Base-by-base conservation (phyloP, 345 rosid genomes). In the Microcos paniculata region DNA sequence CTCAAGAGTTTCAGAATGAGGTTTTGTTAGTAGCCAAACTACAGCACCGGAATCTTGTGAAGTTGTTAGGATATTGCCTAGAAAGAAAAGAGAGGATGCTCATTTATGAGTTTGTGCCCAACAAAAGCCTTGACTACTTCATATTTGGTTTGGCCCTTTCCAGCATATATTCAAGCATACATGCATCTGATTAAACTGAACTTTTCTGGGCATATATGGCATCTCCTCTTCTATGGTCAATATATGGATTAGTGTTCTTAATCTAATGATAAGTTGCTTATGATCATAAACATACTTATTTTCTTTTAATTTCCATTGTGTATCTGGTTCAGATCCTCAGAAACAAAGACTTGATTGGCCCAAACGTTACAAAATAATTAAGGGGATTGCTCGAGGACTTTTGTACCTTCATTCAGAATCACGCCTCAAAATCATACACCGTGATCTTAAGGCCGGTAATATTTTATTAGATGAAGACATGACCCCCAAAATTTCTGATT, bases 401-500 rank as follows among this genome's bases (percentile, higher is more conserved):
- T 26, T 78, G 1, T 84, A 84, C 55, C 82, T 84, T 11, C 84
- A 81, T 58, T 38, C 70, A 35, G 84, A 80, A 30, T 83, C 84
- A 3, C 74, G 82, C 35, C 61, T 33, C 72, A 65, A 71, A 73
- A 73, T 83, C 11, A 31, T 83, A 11, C 84, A 80, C 28, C 76
- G 84, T 58, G 82, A 83, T 71, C 76, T 83, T 28, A 73, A 73
- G 11, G 31, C 76, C 0, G 59, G 76, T 24, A 73, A 73, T 59
- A 73, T 73, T 43, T 30, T 73, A 43, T 45, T 73, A 16, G 76
- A 73, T 45, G 56, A 24, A 35, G 66, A 73, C 16, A 33, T 80
- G 84, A 80, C 75, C 21, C 80, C 82, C 38, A 83, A 78, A 75
- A 80, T 80, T 18, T 80, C 82, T 11, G 84, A 83, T 63, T 86